Conservation (phyloP, 2,329 filamentous ascomycete species). For the Blastomyces silverae region DNA sequence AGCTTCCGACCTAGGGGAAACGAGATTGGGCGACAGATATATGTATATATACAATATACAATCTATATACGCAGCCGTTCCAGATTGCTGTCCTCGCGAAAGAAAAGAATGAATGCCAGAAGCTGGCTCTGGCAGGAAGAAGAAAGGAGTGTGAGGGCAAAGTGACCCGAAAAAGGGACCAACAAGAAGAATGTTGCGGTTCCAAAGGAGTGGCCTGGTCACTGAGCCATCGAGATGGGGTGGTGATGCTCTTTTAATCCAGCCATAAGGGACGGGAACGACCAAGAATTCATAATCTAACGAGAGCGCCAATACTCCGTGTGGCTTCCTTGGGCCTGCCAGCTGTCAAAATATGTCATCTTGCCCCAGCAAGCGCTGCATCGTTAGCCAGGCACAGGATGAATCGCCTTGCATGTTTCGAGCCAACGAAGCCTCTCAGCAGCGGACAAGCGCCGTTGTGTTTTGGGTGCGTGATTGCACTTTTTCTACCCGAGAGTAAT, state of each 20-base stretch:
- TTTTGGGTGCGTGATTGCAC: background rate
- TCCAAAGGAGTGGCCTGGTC: background rate
- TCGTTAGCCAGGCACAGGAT: background rate
- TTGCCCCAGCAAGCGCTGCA: background rate
- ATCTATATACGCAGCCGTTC: background rate
- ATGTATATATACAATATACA: background rate
- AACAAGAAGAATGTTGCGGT: background rate
- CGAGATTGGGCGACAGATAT: background rate
- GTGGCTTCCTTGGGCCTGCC: background rate
- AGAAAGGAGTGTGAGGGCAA: slow-evolving; percentile 1
- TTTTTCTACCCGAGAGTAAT: background rate
- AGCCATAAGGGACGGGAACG: background rate
- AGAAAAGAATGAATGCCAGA: background rate
- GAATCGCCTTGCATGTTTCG: background rate
- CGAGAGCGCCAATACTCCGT: background rate
- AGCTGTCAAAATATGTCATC: background rate
- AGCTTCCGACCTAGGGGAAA: background rate
- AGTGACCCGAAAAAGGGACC: background rate
- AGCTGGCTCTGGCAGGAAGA: background rate
- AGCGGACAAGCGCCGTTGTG: background rate
- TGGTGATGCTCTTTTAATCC: background rate
- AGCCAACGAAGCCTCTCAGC: background rate
- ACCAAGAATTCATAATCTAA: background rate
- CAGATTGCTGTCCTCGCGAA: background rate
- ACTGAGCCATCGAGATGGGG: background rate